These are phyloP conservation scores for Euphrasia confusa DNA, from an alignment of 257 asterid species.

Conservation along the genomic window DNA sequence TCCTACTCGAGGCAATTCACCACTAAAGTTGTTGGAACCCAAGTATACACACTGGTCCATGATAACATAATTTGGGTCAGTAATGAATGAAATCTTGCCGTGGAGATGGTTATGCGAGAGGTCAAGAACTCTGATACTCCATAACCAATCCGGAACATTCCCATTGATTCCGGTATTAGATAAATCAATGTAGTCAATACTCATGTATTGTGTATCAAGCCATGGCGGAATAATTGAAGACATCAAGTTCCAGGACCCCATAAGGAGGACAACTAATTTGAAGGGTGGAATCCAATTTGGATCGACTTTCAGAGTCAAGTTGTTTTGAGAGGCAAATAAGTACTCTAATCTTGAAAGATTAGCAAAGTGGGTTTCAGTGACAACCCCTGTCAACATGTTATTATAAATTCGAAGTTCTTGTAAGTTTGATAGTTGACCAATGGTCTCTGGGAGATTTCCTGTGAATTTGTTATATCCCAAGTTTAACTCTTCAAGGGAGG, in stretches of 20 bases:
- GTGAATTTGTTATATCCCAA: too few relatives aligned
- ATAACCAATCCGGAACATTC: constrained; percentile 33
- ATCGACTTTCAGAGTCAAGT: neutral
- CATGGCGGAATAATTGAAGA: constrained; percentile 25
- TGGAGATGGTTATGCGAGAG: constrained; percentile 31
- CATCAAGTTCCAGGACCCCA: constrained; percentile 27
- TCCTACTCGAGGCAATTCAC: constrained; percentile 27
- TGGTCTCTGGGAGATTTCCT: constrained; percentile 28
- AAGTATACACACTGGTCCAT: too few relatives aligned
- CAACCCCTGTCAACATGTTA: constrained; percentile 33
- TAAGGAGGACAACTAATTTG: rapidly evolving
- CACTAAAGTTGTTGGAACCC: constrained; percentile 32
- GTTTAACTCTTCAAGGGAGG: too few relatives aligned
- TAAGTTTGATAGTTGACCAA: constrained; percentile 29
- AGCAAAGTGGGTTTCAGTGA: constrained; percentile 29
- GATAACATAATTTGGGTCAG: too few relatives aligned
- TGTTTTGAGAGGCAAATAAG: constrained; percentile 20
- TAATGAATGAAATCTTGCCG: constrained; percentile 32
- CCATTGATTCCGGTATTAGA: constrained; percentile 24
- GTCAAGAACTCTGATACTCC: constrained; percentile 10
- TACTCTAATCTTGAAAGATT: constrained; percentile 21
- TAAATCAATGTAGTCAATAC: neutral
- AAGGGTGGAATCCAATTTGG: neutral
- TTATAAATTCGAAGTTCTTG: too few relatives aligned
- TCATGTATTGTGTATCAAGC: constrained; percentile 7